These are phyloP conservation scores for Rhododendron ovatum DNA, from an alignment of 148 eudicot genomes.

Conservation along the genomic window DNA sequence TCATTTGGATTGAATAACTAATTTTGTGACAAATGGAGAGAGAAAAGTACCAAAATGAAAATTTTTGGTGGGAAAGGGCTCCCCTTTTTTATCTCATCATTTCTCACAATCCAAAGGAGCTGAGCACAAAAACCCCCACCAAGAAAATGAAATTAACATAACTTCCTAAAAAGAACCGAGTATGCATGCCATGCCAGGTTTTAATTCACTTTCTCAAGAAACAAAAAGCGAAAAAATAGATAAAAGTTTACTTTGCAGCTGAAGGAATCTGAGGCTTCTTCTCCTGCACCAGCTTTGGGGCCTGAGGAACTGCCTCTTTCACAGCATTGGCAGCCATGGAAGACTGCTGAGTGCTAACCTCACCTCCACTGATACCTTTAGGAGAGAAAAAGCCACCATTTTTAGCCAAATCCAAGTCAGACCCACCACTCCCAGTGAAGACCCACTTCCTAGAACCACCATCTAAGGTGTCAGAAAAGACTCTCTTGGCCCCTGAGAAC, in stretches of 20 bases:
- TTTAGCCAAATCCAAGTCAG: slow-evolving; percentile 21
- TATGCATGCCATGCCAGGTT: not conserved
- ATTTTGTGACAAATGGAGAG: not conserved
- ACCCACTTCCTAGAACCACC: slow-evolving; percentile 42
- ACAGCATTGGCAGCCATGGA: slow-evolving; percentile 9
- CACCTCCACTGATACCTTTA: slow-evolving; percentile 13
- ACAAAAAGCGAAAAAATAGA: not conserved
- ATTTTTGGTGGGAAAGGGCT: not conserved
- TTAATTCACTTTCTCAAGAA: not conserved
- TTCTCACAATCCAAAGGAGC: not conserved
- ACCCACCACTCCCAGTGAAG: slow-evolving; percentile 31
- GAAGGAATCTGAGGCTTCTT: slow-evolving; percentile 34
- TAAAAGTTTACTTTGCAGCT: slow-evolving; percentile 43
- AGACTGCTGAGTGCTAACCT: slow-evolving; percentile 8
- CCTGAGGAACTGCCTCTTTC: slow-evolving; percentile 15
- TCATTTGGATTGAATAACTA: not conserved
- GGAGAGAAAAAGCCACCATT: slow-evolving; percentile 23
- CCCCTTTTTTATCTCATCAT: not conserved
- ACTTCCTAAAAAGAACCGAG: not conserved
- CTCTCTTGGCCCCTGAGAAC: slow-evolving; percentile 54
- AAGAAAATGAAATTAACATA: not conserved
- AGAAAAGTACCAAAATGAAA: not conserved
- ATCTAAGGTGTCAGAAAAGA: slow-evolving; percentile 43
- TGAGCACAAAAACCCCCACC: not conserved
- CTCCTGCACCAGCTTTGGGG: slow-evolving; percentile 15